phyloP scores from a whole-genome alignment of 805 yeast genomes.

The Candida saitoana region DNA sequence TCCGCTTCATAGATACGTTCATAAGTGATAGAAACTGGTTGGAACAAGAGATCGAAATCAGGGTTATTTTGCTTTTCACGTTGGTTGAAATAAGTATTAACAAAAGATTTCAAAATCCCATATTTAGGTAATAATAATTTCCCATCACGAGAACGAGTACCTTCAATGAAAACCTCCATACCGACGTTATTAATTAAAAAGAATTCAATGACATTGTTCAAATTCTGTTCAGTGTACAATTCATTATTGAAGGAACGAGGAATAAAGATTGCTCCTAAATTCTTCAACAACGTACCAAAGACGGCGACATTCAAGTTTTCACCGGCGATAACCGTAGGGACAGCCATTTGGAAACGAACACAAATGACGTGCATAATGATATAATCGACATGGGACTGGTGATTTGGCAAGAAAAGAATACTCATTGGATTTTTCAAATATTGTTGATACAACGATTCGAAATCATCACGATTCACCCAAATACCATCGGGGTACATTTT shows the following conservation, averaged over 20 bases:
- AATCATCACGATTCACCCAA: conserved; percentile 32
- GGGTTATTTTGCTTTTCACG: conserved; percentile 14
- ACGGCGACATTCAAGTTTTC: conserved; percentile 59
- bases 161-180: conserved; percentile 61
- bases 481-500: conserved; percentile 43
- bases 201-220: conserved; percentile 46
- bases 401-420: conserved; percentile 53
- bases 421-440: conserved; percentile 41
- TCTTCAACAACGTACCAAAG: conserved; percentile 47
- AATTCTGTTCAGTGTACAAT: conserved; percentile 44
- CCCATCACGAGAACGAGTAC: conserved; percentile 66
- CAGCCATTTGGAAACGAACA: conserved; percentile 49
- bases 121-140: conserved; percentile 58
- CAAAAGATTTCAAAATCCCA: conserved; percentile 53
- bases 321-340: conserved; percentile 62
- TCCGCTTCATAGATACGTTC: conserved; percentile 56
- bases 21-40: conserved; percentile 57
- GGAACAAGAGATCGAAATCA: conserved; percentile 34
- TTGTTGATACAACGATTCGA: conserved; percentile 24
- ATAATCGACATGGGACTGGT: conserved; percentile 60
- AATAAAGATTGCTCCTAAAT: conserved; percentile 55
- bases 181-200: conserved; percentile 45
- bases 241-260: conserved; percentile 45
- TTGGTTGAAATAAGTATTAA: conserved; percentile 44
- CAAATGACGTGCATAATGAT: conserved; percentile 53